Conservation (phyloP, 176 grass and related monocot genomes). For the Otatea glauca region DNA sequence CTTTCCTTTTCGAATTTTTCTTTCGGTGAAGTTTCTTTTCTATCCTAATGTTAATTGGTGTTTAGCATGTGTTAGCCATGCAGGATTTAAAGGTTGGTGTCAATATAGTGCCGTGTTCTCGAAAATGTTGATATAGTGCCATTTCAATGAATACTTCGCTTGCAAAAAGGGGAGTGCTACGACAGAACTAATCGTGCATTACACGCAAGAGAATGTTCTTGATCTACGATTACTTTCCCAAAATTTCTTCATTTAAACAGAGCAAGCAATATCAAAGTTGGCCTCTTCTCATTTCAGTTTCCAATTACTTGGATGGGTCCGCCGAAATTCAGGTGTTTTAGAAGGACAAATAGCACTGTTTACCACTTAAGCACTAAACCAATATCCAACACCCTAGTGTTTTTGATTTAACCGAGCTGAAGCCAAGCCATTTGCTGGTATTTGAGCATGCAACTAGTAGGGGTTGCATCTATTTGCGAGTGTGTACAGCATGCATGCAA, state of each 20-base stretch:
- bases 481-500: not conserved
- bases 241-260: not conserved
- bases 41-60: not conserved
- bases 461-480: not conserved
- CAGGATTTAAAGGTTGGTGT: constrained; percentile 15
- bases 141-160: not conserved
- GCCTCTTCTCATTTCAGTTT: not conserved
- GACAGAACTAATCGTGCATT: constrained; percentile 5
- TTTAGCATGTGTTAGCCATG: constrained; percentile 53
- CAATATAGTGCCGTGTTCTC: not conserved
- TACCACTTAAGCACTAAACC: not conserved
- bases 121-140: not conserved
- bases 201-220: not conserved
- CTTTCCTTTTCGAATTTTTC: not conserved
- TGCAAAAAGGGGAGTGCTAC: constrained; percentile 10
- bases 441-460: not conserved
- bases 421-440: not conserved
- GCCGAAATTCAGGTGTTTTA: not conserved
- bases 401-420: no score
- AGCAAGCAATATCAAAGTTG: not conserved
- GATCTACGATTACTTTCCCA: not conserved
- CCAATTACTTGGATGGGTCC: not conserved
- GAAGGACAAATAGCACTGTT: not conserved
- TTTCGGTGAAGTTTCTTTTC: constrained; percentile 1
- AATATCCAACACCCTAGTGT: not conserved